Percentiles rank a stretch among this genome's conserved stretches.
phyloP scores from a whole-genome alignment of 208 protist species.

The Trypanosoma mega region DNA sequence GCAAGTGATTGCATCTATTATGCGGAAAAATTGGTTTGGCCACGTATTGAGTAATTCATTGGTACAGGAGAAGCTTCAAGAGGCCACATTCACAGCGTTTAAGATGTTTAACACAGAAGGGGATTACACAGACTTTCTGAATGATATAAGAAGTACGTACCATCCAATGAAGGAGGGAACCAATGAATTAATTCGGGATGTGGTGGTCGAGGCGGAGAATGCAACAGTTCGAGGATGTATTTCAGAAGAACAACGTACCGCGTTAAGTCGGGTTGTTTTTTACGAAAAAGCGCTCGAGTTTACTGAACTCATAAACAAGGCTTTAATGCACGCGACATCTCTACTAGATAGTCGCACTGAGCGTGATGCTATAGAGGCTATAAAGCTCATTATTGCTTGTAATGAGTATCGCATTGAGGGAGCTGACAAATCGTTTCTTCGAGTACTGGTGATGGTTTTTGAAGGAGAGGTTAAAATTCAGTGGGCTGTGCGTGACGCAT shows the following conservation, averaged over 20 bases:
- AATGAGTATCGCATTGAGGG: conserved; percentile 77
- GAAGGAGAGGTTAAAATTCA: conserved; percentile 88
- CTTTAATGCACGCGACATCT: conserved; percentile 55
- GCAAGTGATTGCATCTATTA: conserved; percentile 54
- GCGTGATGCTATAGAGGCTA: conserved; percentile 84
- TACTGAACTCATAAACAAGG: conserved; percentile 59
- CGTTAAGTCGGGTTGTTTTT: conserved; percentile 72
- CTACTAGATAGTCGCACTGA: conserved; percentile 86
- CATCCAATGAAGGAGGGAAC: conserved; percentile 35
- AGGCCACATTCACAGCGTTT: conserved; percentile 31
- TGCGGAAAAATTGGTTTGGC: conserved; percentile 86
- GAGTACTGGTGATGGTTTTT: conserved; percentile 87
- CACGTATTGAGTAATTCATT: conserved; percentile 63
- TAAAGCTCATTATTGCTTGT: conserved; percentile 83
- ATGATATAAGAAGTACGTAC: conserved; percentile 22
- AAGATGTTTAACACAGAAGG: conserved; percentile 33
- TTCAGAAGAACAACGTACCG: conserved; percentile 47
- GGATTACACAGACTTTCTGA: conserved; percentile 22
- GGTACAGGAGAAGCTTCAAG: conserved; percentile 49
- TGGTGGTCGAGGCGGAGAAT: conserved; percentile 13
- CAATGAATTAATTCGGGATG: conserved; percentile 27
- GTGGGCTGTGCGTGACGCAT: conserved; percentile 86
- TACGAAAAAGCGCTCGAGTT: conserved; percentile 77
- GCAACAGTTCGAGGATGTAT: conserved; percentile 13
- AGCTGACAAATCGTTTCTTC: conserved; percentile 57